Conservation (phyloP, 192 early-diverging fungal genomes). For the Chytriomyces confervae region DNA sequence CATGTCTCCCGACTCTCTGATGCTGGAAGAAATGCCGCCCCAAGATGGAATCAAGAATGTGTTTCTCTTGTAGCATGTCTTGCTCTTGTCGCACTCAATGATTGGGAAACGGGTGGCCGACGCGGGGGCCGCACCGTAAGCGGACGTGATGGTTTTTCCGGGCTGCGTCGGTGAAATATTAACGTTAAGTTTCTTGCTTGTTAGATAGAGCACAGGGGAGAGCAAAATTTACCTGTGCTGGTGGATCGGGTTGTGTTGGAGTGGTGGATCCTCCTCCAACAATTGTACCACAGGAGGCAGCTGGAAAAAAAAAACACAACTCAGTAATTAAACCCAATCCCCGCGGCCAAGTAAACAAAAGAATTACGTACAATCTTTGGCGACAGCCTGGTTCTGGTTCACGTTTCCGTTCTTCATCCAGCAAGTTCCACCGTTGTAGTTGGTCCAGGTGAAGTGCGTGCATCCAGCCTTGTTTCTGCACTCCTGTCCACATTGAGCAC, state of each 20-base stretch:
- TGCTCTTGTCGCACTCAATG: not conserved
- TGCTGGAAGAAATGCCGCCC: not conserved
- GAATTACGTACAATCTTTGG: not conserved
- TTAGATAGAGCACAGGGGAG: not conserved
- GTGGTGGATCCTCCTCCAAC: not conserved
- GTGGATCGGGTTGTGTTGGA: not conserved
- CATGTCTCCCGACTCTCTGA: not conserved
- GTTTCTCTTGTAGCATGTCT: not conserved
- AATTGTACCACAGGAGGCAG: not conserved
- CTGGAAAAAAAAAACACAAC: too few relatives aligned
- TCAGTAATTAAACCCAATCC: not conserved
- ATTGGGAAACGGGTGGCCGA: not conserved
- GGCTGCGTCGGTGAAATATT: not conserved
- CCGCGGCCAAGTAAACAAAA: not conserved
- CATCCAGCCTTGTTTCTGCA: slow-evolving; percentile 25
- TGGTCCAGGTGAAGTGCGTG: slow-evolving; percentile 39
- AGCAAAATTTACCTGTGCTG: not conserved
- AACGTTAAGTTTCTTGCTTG: not conserved
- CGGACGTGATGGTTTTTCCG: not conserved
- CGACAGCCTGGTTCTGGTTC: not conserved
- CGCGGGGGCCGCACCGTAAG: not conserved
- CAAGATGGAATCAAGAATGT: not conserved
- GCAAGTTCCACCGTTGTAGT: slow-evolving; percentile 37
- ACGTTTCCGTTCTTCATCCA: slow-evolving; percentile 18
- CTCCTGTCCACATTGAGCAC: not conserved